These are phyloP conservation scores for Scytalidium sp. DNA, from an alignment of 2,329 filamentous ascomycete species.

Conservation along the genomic window DNA sequence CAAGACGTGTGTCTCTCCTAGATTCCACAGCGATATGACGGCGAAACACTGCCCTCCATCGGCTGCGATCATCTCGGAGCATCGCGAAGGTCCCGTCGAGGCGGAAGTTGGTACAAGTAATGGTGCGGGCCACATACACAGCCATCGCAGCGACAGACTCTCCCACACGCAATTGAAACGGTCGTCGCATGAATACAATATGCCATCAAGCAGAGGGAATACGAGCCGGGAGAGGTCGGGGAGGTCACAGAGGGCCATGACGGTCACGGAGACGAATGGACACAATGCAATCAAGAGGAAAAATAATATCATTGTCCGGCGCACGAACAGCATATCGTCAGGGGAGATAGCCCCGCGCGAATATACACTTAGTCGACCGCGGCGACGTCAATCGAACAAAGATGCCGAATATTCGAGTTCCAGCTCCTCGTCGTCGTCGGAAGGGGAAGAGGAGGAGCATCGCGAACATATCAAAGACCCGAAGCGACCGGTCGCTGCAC, in stretches of 20 bases:
- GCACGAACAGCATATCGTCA: not conserved
- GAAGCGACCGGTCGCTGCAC: constrained; percentile 16
- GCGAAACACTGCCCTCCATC: constrained; percentile 22
- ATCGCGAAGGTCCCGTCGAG: constrained; percentile 22
- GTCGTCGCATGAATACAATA: constrained; percentile 11
- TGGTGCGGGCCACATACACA: not conserved
- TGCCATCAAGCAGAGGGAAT: constrained; percentile 17
- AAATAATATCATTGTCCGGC: not conserved
- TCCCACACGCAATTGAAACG: not conserved
- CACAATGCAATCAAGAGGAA: not conserved
- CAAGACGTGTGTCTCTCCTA: not conserved
- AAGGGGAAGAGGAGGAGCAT: constrained; percentile 17
- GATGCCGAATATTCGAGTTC: constrained; percentile 12
- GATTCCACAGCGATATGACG: constrained; percentile 17
- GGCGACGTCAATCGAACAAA: not conserved
- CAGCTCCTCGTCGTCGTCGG: constrained; percentile 14
- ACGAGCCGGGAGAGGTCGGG: constrained; percentile 18
- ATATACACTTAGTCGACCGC: not conserved
- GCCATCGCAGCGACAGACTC: not conserved
- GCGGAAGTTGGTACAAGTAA: not conserved
- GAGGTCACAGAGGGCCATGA: constrained; percentile 16
- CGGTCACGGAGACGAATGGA: constrained; percentile 4
- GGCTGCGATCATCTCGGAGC: constrained; percentile 24
- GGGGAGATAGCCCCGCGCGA: not conserved
- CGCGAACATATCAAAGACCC: constrained; percentile 16